A percentile compares a stretch with the other conserved stretches of the same genome.
phyloP scores from a whole-genome alignment of 352 stramenopile genomes.

The Globisporangium paroecandrum region DNA sequence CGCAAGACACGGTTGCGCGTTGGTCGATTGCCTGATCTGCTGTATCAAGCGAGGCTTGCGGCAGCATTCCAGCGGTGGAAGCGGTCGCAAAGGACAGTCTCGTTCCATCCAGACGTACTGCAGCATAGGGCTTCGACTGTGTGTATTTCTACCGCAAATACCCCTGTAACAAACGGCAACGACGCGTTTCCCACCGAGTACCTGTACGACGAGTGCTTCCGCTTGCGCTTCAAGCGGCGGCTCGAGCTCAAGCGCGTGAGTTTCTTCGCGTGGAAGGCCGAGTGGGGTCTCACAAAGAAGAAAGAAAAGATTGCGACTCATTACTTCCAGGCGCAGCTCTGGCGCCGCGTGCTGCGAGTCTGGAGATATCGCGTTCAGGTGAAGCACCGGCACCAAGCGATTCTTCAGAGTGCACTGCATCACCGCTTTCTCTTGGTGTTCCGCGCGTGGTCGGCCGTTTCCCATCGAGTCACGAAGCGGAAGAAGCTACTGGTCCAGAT shows the following conservation, averaged over 20 bases:
- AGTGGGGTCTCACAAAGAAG: conserved; percentile 19
- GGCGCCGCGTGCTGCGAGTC: conserved; percentile 16
- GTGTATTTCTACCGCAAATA: neutral
- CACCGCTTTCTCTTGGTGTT: neutral
- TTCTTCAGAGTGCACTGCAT: neutral
- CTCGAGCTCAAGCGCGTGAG: conserved; percentile 17
- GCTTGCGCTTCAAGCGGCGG: conserved; percentile 11
- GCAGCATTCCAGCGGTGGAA: conserved; percentile 5
- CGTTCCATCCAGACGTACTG: neutral
- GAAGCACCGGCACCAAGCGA: neutral
- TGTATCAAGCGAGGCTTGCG: neutral
- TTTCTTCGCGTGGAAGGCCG: conserved; percentile 29
- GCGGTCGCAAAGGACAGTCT: neutral
- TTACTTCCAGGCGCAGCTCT: conserved; percentile 18
- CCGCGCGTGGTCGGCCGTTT: conserved; percentile 8
- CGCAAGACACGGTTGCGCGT: neutral
- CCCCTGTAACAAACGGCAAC: neutral
- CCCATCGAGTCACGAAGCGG: neutral
- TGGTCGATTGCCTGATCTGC: neutral
- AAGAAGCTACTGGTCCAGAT: conserved; percentile 1
- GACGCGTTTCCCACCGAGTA: conserved; percentile 15
- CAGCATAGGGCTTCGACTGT: neutral
- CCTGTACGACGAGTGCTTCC: conserved; percentile 20
- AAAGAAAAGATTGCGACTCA: conserved; percentile 15
- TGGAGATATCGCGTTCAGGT: conserved; percentile 6